Evolutionary conservation across 805 yeast genomes (phyloP), one percentile per base, ranked within the genome.

Genomic region (Cyberlindnera xishuangbannaensis): DNA sequence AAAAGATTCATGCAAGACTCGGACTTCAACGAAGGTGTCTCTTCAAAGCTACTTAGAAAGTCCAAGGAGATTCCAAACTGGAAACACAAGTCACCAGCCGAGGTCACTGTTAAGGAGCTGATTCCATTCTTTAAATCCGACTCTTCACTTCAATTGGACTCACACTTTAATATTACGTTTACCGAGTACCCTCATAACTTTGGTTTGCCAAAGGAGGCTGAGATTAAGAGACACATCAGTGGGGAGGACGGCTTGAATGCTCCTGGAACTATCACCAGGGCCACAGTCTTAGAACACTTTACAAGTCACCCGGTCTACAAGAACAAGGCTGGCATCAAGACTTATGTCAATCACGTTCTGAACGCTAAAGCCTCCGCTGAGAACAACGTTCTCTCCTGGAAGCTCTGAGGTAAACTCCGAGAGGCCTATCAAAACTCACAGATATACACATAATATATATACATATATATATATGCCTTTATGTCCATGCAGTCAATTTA

Each of bases 161-260:
- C 45, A 17, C 40, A 46, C 27, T 44, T 58, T 19, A 52, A 53
- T 27, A 52, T 58, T 25, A 61, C 69, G 14, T 71, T 65, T 59
- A 54, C 50, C 21, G 59, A 67, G 41, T 71, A 73, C 50, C 67
- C 69, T 15, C 46, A 49, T 62, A 62, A 73, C 50, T 81, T 76
- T 69, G 95, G 95, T 19, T 67, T 92, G 45, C 97, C 97, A 32
- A 65, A 74, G 10, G 85, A 83, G 58, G 42, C 55, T 23, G 82
- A 76, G 39, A 67, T 90, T 37, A 71, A 70, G 48, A 63, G 65
- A 31, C 84, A 71, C 56, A 74, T 88, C 35, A 73, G 75, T 19
- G 94, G 95, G 14, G 68, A 69, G 36, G 84, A 76, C 54, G 76
- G 76, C 16, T 60, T 27, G 5, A 20, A 24, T 8, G 15, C 27